Evolutionary conservation across 2,329 filamentous ascomycete genomes (phyloP).

Genomic region (Stachybotrys echinatus): DNA sequence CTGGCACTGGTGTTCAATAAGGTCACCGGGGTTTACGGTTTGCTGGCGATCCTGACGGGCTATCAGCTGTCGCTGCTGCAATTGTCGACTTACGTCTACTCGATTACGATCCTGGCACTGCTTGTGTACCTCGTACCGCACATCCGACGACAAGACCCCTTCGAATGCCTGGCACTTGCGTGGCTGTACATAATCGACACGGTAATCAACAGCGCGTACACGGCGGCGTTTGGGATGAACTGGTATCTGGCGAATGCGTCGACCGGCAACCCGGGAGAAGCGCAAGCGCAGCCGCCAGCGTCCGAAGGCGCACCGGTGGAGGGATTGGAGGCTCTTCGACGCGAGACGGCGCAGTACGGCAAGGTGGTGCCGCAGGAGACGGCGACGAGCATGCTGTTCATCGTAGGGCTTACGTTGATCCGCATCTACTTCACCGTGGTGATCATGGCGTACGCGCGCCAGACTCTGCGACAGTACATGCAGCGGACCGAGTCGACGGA

Average conservation of each 20-base stretch:
- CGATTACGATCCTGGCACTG: conserved; percentile 62
- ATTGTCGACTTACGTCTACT: conserved; percentile 89
- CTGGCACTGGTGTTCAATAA: conserved; percentile 87
- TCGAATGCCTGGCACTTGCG: conserved; percentile 75
- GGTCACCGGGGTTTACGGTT: conserved; percentile 81
- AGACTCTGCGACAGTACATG: conserved; percentile 64
- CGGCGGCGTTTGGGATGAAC: conserved; percentile 70
- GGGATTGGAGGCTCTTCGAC: conserved; percentile 26
- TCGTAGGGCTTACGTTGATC: conserved; percentile 67
- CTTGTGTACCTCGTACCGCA: conserved; percentile 70
- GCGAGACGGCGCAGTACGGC: conserved; percentile 26
- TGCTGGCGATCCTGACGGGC: conserved; percentile 84
- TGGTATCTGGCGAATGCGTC: conserved; percentile 73
- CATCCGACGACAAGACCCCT: conserved; percentile 71
- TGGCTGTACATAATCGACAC: conserved; percentile 85
- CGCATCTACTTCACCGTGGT: conserved; percentile 80
- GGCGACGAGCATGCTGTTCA: conserved; percentile 72
- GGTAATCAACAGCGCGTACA: conserved; percentile 75
- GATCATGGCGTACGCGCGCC: conserved; percentile 76
- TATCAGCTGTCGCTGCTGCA: conserved; percentile 78
- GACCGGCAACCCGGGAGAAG: conserved; percentile 27
- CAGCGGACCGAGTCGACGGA: conserved; percentile 40
- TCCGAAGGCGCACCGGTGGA: conserved; percentile 18
- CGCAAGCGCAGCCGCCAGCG: conserved; percentile 15
- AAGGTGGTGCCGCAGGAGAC: conserved; percentile 48